Base-by-base conservation (phyloP, 495 filamentous ascomycete genomes). In the Neurospora terricola region DNA sequence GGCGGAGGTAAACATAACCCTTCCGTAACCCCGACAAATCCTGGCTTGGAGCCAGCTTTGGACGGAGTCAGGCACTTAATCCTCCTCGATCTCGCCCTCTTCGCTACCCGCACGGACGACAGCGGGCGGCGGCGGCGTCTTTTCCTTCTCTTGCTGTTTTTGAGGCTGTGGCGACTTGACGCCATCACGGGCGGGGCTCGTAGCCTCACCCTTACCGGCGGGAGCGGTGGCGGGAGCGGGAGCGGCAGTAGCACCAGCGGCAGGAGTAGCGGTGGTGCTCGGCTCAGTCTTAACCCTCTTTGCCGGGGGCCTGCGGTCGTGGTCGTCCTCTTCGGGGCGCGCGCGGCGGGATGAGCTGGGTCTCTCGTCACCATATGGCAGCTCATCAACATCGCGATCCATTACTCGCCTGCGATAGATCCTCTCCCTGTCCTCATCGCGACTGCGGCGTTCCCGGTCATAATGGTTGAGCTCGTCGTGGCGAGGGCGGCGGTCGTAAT, bases 71-170 rank as follows among this genome's bases (percentile, higher is more conserved):
- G 66, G 34, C 42, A 6, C 34, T 79, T 86, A 93, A 75, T 96
- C 94, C 83, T 98, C 96, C 79, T 97, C 96, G 76, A 99, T 97
- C 84, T 99, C 96, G 36, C 96, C 96, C 82, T 99, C 96, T 82
- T 99, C 96, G 77, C 96, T 98, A 40, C 96, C 96, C 45, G 91
- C 92, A 77, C 91, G 90, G 27, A 93, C 87, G 66, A 79, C 82
- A 66, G 54, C 54, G 6, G 54, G 27, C 2, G 87, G 87, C 73
- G 88, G 85, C 68, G 93, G 91, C 10, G 70, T 30, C 69, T 71
- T 68, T 73, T 93, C 88, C 72, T 94, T 91, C 54, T 62, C 54
- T 34, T 62, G 54, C 73, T 93, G 88, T 76, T 90, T 88, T 37
- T 83, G 83, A 30, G 83, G 82, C 81, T 86, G 72, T 83, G 84